A percentile compares a stretch with the other conserved stretches of the same genome.
Evolutionary conservation across 768 basidiomycete genomes (phyloP).

Genomic region (Pleurotus djamor): DNA sequence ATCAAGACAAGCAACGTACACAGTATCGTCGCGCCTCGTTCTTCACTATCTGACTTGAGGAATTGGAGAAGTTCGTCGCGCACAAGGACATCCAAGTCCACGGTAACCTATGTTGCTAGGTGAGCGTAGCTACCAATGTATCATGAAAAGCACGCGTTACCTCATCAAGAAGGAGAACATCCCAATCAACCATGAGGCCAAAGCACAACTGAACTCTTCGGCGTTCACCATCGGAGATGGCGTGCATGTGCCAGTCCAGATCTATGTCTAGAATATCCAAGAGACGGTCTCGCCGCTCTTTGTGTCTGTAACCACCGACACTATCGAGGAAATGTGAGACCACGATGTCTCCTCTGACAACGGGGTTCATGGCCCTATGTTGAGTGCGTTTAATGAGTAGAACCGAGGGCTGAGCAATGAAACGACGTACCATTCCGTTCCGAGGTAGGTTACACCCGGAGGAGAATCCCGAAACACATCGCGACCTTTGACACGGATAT

Average conservation of each 20-base stretch:
- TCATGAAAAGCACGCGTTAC: constrained; percentile 24
- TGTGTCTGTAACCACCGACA: constrained; percentile 94
- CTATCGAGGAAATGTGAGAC: constrained; percentile 97
- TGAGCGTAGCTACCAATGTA: not conserved
- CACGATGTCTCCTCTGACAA: constrained; percentile 88
- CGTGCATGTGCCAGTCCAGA: constrained; percentile 94
- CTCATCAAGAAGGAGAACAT: constrained; percentile 92
- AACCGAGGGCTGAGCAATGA: too few species aligned
- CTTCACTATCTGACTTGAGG: constrained; percentile 77
- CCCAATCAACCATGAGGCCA: constrained; percentile 95
- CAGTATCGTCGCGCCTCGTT: constrained; percentile 82
- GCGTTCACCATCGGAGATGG: constrained; percentile 95
- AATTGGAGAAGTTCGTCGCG: constrained; percentile 88
- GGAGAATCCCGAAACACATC: constrained; percentile 93
- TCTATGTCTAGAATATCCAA: constrained; percentile 95
- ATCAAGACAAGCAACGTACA: constrained; percentile 45
- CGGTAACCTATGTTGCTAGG: constrained; percentile 70
- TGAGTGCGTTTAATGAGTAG: constrained; percentile 2
- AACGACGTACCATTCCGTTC: constrained; percentile 80
- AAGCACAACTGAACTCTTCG: constrained; percentile 91
- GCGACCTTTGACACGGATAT: constrained; percentile 68
- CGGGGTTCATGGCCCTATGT: constrained; percentile 93
- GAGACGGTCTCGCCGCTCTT: constrained; percentile 79
- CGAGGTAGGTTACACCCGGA: constrained; percentile 79
- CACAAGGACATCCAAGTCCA: constrained; percentile 95